phyloP scores from a whole-genome alignment of 2,329 filamentous ascomycete genomes.

The Ophiosphaerella herpotricha region DNA sequence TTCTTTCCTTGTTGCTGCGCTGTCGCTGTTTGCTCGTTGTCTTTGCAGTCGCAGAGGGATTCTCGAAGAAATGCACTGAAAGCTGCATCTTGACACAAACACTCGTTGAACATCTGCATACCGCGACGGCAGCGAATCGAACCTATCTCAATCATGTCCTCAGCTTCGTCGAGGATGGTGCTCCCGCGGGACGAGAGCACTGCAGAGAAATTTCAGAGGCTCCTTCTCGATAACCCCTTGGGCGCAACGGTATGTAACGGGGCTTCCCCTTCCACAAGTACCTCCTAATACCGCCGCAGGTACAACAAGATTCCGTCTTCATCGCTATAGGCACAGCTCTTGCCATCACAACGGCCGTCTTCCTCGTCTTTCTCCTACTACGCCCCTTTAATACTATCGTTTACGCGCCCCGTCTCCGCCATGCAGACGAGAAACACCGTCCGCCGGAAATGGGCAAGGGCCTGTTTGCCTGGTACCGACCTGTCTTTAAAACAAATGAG shows the following conservation, averaged over 20 bases:
- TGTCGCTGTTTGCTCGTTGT: neutral
- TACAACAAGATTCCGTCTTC: slow-evolving; percentile 67
- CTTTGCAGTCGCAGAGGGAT: slow-evolving; percentile 2
- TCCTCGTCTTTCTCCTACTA: slow-evolving; percentile 82
- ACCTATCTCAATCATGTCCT: slow-evolving; percentile 7
- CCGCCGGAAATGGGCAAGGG: slow-evolving; percentile 85
- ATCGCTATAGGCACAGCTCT: slow-evolving; percentile 82
- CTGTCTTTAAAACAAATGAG: slow-evolving; percentile 79
- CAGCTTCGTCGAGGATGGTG: slow-evolving; percentile 28
- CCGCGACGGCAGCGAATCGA: slow-evolving; percentile 5
- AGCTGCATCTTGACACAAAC: slow-evolving; percentile 1
- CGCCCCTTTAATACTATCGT: slow-evolving; percentile 90
- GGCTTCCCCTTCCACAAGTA: neutral
- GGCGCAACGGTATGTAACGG: slow-evolving; percentile 24
- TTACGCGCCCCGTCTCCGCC: slow-evolving; percentile 91
- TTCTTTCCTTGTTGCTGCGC: neutral
- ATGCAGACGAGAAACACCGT: slow-evolving; percentile 86
- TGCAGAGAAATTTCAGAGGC: slow-evolving; percentile 35
- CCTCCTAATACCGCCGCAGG: slow-evolving; percentile 46
- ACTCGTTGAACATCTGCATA: slow-evolving; percentile 1
- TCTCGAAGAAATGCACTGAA: slow-evolving; percentile 9
- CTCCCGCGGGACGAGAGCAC: slow-evolving; percentile 36
- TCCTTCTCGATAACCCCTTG: slow-evolving; percentile 38
- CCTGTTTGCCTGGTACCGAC: slow-evolving; percentile 84
- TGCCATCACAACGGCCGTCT: slow-evolving; percentile 72